Conservation (phyloP, 371 early-diverging fungal genomes). For the Mucor indicus region DNA sequence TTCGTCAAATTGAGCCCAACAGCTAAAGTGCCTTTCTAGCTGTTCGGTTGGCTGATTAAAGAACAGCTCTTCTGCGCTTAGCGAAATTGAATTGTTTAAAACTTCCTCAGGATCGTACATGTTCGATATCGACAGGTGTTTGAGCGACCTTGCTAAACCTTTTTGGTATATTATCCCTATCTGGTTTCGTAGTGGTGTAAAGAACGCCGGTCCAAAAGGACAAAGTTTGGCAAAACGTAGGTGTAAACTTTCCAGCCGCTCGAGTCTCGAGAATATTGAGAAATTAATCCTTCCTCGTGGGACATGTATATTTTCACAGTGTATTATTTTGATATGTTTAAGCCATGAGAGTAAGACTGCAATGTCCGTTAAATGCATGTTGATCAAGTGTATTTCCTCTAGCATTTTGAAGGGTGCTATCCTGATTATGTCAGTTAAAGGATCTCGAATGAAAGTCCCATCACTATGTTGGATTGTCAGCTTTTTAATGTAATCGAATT, state of each 20-base stretch:
- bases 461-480: neutral
- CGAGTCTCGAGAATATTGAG: neutral
- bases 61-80: neutral
- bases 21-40: neutral
- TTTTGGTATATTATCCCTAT: too few relatives aligned
- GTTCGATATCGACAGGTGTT: neutral
- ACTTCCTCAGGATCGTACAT: neutral
- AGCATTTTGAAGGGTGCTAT: neutral
- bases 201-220: neutral
- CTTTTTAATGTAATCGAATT: neutral
- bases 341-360: neutral
- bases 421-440: neutral
- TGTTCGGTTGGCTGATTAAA: neutral
- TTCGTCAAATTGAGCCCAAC: neutral
- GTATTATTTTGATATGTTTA: neutral
- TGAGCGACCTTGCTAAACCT: neutral
- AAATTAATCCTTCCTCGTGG: neutral
- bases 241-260: neutral
- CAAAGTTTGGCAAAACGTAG: constrained; percentile 1
- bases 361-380: constrained; percentile 1
- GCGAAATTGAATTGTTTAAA: neutral
- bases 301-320: neutral
- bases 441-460: neutral
- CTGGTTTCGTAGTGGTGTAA: neutral
- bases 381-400: neutral